A percentile compares a stretch with the other conserved stretches of the same genome.
Evolutionary conservation across 2,329 filamentous ascomycete genomes (phyloP).

Genomic region (Aureobasidium subglaciale): DNA sequence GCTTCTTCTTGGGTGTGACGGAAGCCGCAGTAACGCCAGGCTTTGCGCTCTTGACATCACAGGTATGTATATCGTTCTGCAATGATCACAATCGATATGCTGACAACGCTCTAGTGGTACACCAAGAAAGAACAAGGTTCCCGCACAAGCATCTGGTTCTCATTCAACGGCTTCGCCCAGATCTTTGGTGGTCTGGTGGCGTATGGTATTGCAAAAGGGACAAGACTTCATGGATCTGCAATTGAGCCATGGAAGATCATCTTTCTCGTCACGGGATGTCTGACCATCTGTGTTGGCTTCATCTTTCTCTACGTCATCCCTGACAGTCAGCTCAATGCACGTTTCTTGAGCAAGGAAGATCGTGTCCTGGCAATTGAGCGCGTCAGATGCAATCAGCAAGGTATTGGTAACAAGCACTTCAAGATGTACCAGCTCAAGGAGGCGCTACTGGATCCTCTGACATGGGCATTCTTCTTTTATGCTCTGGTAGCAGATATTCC

Average conservation of each 20-base stretch:
- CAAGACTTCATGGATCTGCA: conserved; percentile 46
- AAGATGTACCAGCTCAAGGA: conserved; percentile 60
- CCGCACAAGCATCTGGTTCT: conserved; percentile 61
- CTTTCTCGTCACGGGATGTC: conserved; percentile 39
- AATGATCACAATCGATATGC: neutral
- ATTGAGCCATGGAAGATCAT: conserved; percentile 61
- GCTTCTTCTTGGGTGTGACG: conserved; percentile 62
- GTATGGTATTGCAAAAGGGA: conserved; percentile 55
- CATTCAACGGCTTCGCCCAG: conserved; percentile 58
- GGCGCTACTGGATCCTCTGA: conserved; percentile 50
- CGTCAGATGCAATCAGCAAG: conserved; percentile 67
- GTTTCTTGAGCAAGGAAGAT: conserved; percentile 60
- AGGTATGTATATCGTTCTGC: neutral
- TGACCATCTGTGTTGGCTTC: conserved; percentile 36
- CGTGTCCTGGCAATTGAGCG: conserved; percentile 62
- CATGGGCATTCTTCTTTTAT: conserved; percentile 55
- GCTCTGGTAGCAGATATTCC: conserved; percentile 52
- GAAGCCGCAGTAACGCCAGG: conserved; percentile 63
- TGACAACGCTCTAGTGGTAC: conserved; percentile 52
- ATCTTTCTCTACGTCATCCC: conserved; percentile 44
- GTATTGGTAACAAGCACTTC: conserved; percentile 63
- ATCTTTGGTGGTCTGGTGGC: conserved; percentile 57
- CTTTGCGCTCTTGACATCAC: conserved; percentile 58
- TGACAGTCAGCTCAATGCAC: conserved; percentile 54
- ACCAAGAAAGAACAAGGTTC: conserved; percentile 61